Percentiles rank a stretch among this genome's conserved stretches.
Evolutionary conservation across 2,329 filamentous ascomycete species (phyloP).

Genomic region (Sordariomycetes sp.): DNA sequence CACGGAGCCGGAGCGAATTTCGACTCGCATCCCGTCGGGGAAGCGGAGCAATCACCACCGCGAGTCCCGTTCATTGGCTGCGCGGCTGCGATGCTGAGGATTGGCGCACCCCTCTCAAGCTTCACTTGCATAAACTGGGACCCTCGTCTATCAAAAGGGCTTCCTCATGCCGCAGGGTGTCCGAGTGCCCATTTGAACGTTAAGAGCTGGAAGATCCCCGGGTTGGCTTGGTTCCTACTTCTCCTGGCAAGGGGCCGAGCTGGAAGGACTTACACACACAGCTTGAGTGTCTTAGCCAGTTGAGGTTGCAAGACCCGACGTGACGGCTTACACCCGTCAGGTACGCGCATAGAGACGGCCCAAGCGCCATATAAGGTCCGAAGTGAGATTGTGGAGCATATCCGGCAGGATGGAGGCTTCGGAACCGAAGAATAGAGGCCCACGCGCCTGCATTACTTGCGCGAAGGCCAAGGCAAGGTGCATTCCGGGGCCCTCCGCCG

Average conservation of each 20-base stretch:
- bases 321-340: no score
- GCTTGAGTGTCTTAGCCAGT: no score
- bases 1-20: not conserved
- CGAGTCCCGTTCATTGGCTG: not conserved
- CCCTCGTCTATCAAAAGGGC: not conserved
- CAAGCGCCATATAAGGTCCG: no score
- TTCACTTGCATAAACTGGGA: not conserved
- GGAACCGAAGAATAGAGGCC: slow-evolving; percentile 20
- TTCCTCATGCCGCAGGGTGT: not conserved
- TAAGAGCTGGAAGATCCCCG: not conserved
- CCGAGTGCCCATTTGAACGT: not conserved
- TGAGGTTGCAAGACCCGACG: no score
- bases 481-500: slow-evolving; percentile 24
- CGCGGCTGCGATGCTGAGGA: not conserved
- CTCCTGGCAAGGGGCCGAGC: no score
- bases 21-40: slow-evolving; percentile 6
- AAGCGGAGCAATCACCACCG: slow-evolving; percentile 4
- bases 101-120: not conserved
- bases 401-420: not conserved
- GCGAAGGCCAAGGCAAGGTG: slow-evolving; percentile 39
- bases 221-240: no score
- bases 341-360: no score
- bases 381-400: not conserved
- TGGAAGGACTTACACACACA: no score
- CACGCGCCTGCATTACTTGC: slow-evolving; percentile 34